These are phyloP conservation scores for Rutidosis leptorrhynchoides DNA, from an alignment of 129 eudicot species.

Conservation along the genomic window DNA sequence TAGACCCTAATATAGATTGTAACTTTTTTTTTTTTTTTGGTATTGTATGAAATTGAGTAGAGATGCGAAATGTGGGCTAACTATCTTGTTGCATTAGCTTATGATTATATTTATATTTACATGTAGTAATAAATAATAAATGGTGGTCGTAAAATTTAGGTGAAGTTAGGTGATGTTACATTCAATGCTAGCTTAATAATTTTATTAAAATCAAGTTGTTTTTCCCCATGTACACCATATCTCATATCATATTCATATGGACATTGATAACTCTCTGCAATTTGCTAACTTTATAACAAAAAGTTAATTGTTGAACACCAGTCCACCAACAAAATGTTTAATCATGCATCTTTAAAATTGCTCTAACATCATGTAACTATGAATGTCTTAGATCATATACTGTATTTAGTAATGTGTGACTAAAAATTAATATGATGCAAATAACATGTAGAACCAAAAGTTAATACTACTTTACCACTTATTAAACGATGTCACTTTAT, in stretches of 20 bases:
- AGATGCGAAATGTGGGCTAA: constrained; percentile 14
- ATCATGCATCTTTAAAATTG: no score
- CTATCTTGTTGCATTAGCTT: not conserved
- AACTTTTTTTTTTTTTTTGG: not conserved
- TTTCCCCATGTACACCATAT: constrained; percentile 29
- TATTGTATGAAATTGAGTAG: constrained; percentile 13
- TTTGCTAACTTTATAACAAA: no score
- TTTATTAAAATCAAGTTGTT: constrained; percentile 23
- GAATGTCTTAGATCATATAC: no score
- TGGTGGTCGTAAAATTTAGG: constrained; percentile 27
- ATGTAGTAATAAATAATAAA: no score
- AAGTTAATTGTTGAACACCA: no score
- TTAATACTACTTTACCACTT: no score
- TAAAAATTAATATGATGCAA: no score
- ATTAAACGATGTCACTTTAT: no score
- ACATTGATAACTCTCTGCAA: not conserved
- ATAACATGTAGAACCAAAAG: no score
- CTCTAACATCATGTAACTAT: no score
- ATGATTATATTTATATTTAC: constrained; percentile 8
- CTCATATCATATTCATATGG: constrained; percentile 7
- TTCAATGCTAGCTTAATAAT: constrained; percentile 18
- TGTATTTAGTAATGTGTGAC: no score
- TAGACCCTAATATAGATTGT: constrained; percentile 14
- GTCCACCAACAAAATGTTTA: no score
- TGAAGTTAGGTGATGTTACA: constrained; percentile 33